Evolutionary conservation across 1,284 basidiomycete species (phyloP).

Genomic region (Amylostereum chailletii): DNA sequence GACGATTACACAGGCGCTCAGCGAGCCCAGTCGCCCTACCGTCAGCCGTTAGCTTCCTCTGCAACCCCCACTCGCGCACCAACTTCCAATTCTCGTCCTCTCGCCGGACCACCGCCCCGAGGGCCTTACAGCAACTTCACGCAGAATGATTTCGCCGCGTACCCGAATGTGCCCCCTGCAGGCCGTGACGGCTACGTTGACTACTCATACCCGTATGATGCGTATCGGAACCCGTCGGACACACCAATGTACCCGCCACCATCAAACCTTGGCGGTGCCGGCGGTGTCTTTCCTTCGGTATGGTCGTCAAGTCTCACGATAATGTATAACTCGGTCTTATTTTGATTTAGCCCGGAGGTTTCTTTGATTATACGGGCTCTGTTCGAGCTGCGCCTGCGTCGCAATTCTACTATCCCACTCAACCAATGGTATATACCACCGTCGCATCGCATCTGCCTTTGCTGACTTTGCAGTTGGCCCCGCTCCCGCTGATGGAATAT

Average conservation of each 20-base stretch:
- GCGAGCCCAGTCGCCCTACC: conserved; percentile 18
- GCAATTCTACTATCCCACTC: conserved; percentile 55
- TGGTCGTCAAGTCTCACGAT: conserved; percentile 5
- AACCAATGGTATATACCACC: conserved; percentile 44
- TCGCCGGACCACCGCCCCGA: conserved; percentile 33
- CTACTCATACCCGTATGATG: conserved; percentile 47
- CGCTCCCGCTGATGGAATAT: conserved; percentile 17
- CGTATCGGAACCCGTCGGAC: conserved; percentile 41
- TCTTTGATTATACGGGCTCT: conserved; percentile 49
- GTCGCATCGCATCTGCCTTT: conserved; percentile 37
- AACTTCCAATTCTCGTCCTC: conserved; percentile 20
- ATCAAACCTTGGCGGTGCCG: conserved; percentile 27
- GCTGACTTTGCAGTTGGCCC: conserved; percentile 32
- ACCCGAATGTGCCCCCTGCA: conserved; percentile 38
- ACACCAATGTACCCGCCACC: conserved; percentile 42
- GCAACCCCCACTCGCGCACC: conserved; percentile 1
- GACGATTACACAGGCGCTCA: conserved; percentile 37
- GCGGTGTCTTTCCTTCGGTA: conserved; percentile 37
- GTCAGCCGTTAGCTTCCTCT: conserved; percentile 6
- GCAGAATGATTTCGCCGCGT: conserved; percentile 47
- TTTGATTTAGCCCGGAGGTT: conserved; percentile 38
- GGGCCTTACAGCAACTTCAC: conserved; percentile 42
- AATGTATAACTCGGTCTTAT: not conserved
- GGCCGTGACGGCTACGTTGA: conserved; percentile 37
- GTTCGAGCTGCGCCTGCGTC: conserved; percentile 35